phyloP scores from a whole-genome alignment of 495 filamentous ascomycete genomes.

The Massariosphaeria phaeospora region DNA sequence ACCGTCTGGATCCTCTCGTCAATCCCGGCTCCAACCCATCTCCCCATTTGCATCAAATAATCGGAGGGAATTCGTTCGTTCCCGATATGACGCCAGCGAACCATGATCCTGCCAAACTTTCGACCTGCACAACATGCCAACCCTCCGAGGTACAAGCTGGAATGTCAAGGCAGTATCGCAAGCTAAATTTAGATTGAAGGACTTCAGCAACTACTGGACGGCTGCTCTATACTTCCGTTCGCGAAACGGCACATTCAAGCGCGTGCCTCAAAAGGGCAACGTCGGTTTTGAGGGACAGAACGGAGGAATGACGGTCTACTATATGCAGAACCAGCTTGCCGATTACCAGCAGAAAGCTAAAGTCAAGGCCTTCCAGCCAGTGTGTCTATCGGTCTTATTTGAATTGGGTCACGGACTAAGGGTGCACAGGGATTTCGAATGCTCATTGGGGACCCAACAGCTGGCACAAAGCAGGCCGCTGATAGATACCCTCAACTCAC shows the following conservation, averaged over 20 bases:
- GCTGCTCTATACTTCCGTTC: slow-evolving; percentile 19
- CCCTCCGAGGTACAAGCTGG: slow-evolving; percentile 12
- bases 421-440: slow-evolving; percentile 17
- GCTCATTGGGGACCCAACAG: slow-evolving; percentile 10
- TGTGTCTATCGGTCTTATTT: neutral
- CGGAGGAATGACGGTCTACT: slow-evolving; percentile 28
- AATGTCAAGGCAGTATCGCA: neutral
- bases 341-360: slow-evolving; percentile 15
- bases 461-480: slow-evolving; percentile 4
- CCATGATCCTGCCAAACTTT: slow-evolving; percentile 11
- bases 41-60: slow-evolving; percentile 26
- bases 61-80: slow-evolving; percentile 26
- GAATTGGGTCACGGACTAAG: neutral
- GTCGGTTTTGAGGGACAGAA: slow-evolving; percentile 14
- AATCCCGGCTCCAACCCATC: slow-evolving; percentile 16
- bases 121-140: slow-evolving; percentile 21
- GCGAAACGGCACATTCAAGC: slow-evolving; percentile 25
- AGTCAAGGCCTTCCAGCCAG: slow-evolving; percentile 22
- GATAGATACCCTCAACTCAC: slow-evolving; percentile 20
- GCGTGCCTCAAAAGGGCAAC: slow-evolving; percentile 20
- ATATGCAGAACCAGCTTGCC: slow-evolving; percentile 19
- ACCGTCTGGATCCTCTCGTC: slow-evolving; percentile 23
- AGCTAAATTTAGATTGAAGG: neutral
- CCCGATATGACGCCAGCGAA: slow-evolving; percentile 6
- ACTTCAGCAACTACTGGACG: slow-evolving; percentile 28